Evolutionary conservation across 345 rosid genomes (phyloP).

Genomic region (Fremontodendron californicum): DNA sequence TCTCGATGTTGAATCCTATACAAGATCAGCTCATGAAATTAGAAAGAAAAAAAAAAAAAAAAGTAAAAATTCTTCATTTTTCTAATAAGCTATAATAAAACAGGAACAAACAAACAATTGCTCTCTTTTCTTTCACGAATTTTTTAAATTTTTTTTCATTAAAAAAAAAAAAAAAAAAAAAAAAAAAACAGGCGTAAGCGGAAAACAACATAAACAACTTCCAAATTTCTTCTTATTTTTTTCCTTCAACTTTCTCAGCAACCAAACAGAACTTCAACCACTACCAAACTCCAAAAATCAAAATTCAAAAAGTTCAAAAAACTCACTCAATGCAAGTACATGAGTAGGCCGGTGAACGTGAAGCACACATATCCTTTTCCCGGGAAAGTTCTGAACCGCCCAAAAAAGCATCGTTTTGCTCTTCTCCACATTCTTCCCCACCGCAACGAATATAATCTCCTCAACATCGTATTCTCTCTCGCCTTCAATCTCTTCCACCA

Average conservation of each 20-base stretch:
- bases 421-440: conserved; percentile 62
- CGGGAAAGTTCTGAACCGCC: conserved; percentile 59
- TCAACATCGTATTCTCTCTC: conserved; percentile 36
- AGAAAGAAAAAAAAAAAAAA: not conserved
- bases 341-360: conserved; percentile 59
- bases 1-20: not conserved
- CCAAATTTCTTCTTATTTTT: not conserved
- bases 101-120: not conserved
- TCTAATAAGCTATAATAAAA: not conserved
- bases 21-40: not conserved
- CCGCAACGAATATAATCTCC: conserved; percentile 73
- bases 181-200: not conserved
- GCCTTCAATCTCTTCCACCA: conserved; percentile 26
- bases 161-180: no score
- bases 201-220: conserved; percentile 14
- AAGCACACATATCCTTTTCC: conserved; percentile 70
- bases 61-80: not conserved
- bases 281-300: conserved; percentile 2
- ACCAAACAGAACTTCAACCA: conserved; percentile 10
- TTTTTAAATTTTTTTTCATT: not conserved
- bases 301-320: not conserved
- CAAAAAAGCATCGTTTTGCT: conserved; percentile 56
- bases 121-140: not conserved
- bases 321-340: conserved; percentile 53
- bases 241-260: conserved; percentile 16